phyloP scores from a whole-genome alignment of 2,329 filamentous ascomycete genomes.

The Botryotinia calthae region DNA sequence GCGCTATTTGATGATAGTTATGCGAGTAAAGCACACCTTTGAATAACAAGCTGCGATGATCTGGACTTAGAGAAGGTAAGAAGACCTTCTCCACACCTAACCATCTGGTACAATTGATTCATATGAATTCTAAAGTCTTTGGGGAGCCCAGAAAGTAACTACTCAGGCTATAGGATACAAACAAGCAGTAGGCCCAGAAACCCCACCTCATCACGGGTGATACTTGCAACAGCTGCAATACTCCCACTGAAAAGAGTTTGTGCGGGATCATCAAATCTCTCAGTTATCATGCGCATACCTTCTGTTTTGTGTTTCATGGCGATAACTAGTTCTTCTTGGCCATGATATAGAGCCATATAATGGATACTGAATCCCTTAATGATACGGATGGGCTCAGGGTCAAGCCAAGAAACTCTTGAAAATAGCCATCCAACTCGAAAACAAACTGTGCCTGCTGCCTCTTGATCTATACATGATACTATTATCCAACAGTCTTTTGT shows the following conservation, averaged over 20 bases:
- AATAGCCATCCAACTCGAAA: neutral
- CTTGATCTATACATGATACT: slow-evolving; percentile 9
- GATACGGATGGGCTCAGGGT: neutral
- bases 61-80: neutral
- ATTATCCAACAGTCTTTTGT: slow-evolving; percentile 3
- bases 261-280: neutral
- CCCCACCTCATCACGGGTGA: slow-evolving; percentile 6
- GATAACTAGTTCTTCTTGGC: neutral
- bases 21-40: neutral
- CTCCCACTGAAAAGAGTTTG: slow-evolving; percentile 3
- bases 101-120: neutral
- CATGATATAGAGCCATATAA: slow-evolving; percentile 5
- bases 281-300: slow-evolving; percentile 7
- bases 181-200: neutral
- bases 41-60: slow-evolving; percentile 1
- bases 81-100: neutral
- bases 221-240: slow-evolving; percentile 12
- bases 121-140: slow-evolving; percentile 11
- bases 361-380: slow-evolving; percentile 5
- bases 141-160: neutral
- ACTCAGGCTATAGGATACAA: neutral
- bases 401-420: slow-evolving; percentile 3
- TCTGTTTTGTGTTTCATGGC: neutral
- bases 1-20: neutral
- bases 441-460: neutral